Base-by-base conservation (phyloP, 1,284 basidiomycete genomes). In the Ustilago esculenta region DNA sequence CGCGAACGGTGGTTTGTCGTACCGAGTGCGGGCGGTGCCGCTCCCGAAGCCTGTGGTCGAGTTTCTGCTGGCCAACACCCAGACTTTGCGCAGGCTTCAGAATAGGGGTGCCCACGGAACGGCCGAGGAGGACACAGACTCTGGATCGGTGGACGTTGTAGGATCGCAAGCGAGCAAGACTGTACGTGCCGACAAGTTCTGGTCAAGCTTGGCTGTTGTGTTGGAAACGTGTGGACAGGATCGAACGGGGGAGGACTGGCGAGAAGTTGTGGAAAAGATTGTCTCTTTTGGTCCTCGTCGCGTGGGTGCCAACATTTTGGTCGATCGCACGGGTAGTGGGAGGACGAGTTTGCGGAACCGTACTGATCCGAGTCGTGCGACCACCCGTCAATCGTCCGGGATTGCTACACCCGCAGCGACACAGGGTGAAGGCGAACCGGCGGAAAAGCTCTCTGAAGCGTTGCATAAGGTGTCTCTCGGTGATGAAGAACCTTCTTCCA, bases 201-300 rank as follows among this genome's bases (percentile, higher is more conserved):
- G 94, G 93, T 80, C 83, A 4, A 85, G 85, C 36, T 84, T 98
- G 7, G 84, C 86, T n/a, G 85, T 85, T 9, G 85, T 88, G 24
- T 90, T 91, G 70, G 53, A 57, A 7, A 56, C 52, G 40, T 59
- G 61, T 23, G 68, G 68, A 14, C 61, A 65, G 52, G 83, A 85
- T 37, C 85, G 87, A 54, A 88, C 85, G 4, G 94, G 92, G 3
- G 86, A 88, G 3, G 92, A 97, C 67, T 98, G 94, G 94, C 83
- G 82, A 3, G 87, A 87, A 43, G 81, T 94, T 8, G 86, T 85
- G 0, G 90, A 92, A 43, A 86, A 85, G 51, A 87, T 96, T 1
- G 95, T 93, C 90, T 88, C 91, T 14, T 95, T 97, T 82, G 96
- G 96, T 0, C 95, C 96, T 0, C 90, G 91, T 67, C 84, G 88